Base-by-base conservation (phyloP, 108 stramenopile genomes). In the Pseudonitzschia multiseries region DNA sequence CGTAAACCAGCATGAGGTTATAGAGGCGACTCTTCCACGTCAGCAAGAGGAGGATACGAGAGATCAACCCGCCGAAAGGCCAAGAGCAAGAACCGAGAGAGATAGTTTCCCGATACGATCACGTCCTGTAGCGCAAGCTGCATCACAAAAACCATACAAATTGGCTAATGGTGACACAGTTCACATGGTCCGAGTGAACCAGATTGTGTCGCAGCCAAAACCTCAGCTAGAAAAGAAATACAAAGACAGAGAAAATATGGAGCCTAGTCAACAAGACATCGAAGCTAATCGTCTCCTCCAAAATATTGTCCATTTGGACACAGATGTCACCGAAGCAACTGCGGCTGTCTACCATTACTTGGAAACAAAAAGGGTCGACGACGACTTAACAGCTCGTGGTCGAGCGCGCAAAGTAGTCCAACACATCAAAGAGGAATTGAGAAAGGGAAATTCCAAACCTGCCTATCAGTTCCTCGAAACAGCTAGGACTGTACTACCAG, bases 281-380 rank as follows among this genome's bases (percentile, higher is more conserved):
- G 61, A 72, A 61, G 71, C 54, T 21, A 57, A 22, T 31, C 68
- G 17, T 40, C 36, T 60, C 32, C 67, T 26, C 57, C 61, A 62
- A 18, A 67, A 24, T 44, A 67, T 67, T 50, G 9, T 50, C 44
- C 20, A 44, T 48, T 50, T 67, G 10, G 66, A 50, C 4, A 50
- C 44, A 22, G 66, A 67, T 12, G 46, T 72, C 57, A 65, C 71
- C 41, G 57, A 78, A 15, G 77, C 77, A 21, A 63, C 77, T 8
- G 77, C 77, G 20, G 77, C 77, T 31, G 71, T 78, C 28, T 78
- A 71, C 62, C 77, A 78, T 41, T 65, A 43, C 26, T 36, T 68
- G 10, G 62, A 65, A 9, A 72, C 44, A 3, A 56, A 48, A 62
- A 50, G 14, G 21, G 29, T 22, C 8, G 33, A 26, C 18, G 77